phyloP scores from a whole-genome alignment of 345 rosid species.

The Eucalyptus albens region DNA sequence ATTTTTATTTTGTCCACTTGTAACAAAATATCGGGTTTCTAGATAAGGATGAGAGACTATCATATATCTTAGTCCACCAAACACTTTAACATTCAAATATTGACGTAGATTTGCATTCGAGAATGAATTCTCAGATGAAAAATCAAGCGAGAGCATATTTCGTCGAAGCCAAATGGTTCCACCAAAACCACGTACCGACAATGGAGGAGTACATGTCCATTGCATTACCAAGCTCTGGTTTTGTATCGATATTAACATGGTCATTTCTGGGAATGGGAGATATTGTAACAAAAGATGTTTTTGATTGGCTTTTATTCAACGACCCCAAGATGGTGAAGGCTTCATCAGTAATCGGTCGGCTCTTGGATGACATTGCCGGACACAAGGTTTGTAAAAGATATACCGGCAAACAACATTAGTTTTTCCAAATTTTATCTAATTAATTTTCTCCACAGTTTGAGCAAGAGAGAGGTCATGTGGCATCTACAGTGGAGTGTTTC shows the following conservation, averaged over 20 bases:
- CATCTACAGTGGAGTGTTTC: background rate
- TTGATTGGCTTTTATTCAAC: background rate
- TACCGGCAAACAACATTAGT: background rate
- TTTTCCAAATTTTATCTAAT: background rate
- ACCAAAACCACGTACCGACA: background rate
- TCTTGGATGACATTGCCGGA: background rate
- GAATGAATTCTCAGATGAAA: background rate
- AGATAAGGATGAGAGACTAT: background rate
- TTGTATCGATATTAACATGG: background rate
- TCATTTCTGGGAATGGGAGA: background rate
- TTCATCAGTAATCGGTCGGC: fast-evolving
- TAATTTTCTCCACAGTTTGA: background rate
- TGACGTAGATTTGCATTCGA: background rate
- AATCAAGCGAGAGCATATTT: background rate
- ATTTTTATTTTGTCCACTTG: background rate
- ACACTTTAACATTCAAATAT: background rate
- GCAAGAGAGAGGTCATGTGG: background rate
- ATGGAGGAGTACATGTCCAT: slow-evolving; percentile 5
- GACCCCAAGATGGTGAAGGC: background rate
- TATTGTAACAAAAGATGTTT: background rate
- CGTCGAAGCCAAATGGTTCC: background rate
- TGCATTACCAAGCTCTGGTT: background rate
- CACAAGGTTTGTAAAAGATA: background rate
- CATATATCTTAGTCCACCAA: background rate
- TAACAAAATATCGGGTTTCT: background rate